Base-by-base conservation (phyloP, 2,329 filamentous ascomycete species). In the Fusarium sp. region DNA sequence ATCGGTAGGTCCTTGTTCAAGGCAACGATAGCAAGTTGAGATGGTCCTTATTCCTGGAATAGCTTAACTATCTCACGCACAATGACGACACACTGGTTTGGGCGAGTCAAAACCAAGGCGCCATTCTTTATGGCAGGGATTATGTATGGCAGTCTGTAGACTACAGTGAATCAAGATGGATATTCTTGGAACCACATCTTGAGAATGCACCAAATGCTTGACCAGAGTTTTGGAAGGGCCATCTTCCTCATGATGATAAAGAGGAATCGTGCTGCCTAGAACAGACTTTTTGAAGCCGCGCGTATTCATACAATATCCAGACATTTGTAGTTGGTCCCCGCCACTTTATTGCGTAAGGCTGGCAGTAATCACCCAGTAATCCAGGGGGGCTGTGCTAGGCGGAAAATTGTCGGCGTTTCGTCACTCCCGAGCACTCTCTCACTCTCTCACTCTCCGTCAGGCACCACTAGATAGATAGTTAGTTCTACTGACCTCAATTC, bases 381-480 rank as follows among this genome's bases (percentile, higher is more conserved):
- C 53, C 55, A 73, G 68, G 72, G 47, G 66, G 73, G 75, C 74
- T 78, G 75, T 77, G 76, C 74, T 63, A 55, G 46, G 50, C 78
- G 78, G 78, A 72, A 78, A 79, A 80, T 78, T 67, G 68, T 80
- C 77, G 78, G 78, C 75, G 72, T 75, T 70, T 78, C 75, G 73
- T 78, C 75, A 75, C 71, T 68, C 72, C 64, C 48, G 28, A 30
- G 28, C 28, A 40, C 30, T 51, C 48, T 51, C 21, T 67, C 72
- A 63, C 48, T 40, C 30, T 51, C 48, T 51, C 21, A 51, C 32
- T 41, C 48, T 34, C 48, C 58, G 69, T 77, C 76, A 75, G 77
- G 78, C 77, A 78, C 76, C 77, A 78, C 76, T 76, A 72, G 71
- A 75, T 72, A 67, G 75, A 71, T 71, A 72, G 68, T 66, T 69